Conservation (phyloP, 345 rosid species). For the Sonneratia caseolaris region DNA sequence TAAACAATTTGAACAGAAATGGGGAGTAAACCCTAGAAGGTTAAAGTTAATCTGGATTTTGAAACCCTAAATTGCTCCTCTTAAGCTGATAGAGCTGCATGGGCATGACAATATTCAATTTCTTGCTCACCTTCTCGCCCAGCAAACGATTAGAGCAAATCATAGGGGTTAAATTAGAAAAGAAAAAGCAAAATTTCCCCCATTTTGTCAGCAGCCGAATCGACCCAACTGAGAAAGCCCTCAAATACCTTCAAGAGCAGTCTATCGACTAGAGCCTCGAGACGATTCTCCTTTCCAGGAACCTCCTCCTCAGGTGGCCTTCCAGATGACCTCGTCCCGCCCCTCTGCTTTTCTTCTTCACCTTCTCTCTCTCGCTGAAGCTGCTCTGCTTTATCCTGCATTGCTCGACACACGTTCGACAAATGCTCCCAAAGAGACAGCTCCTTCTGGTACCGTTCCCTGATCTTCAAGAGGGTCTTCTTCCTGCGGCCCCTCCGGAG, state of each 20-base stretch:
- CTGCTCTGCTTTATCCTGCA: conserved; percentile 34
- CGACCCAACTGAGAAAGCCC: conserved; percentile 1
- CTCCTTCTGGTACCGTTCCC: conserved; percentile 45
- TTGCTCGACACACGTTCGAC: conserved; percentile 38
- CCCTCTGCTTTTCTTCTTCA: not conserved
- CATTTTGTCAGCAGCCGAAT: conserved; percentile 1
- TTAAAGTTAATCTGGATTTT: not conserved
- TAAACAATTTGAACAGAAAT: no score
- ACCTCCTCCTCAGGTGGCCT: conserved; percentile 8
- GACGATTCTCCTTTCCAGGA: conserved; percentile 8
- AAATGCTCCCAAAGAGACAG: conserved; percentile 55
- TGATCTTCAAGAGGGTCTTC: conserved; percentile 38
- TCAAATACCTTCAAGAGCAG: conserved; percentile 55
- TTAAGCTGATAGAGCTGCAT: not conserved
- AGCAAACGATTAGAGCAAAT: not conserved
- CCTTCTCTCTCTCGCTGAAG: conserved; percentile 15
- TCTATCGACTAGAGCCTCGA: conserved; percentile 32
- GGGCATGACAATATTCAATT: not conserved
- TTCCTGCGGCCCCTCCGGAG: conserved; percentile 36
- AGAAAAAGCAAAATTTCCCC: no score
- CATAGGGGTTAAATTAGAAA: not conserved
- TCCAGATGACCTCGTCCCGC: conserved; percentile 7
- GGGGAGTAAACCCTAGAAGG: no score
- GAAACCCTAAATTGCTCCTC: conserved; percentile 1
- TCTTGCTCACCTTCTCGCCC: not conserved